These are phyloP conservation scores for Amaranthus palmeri DNA, from an alignment of 148 eudicot genomes.

Conservation along the genomic window DNA sequence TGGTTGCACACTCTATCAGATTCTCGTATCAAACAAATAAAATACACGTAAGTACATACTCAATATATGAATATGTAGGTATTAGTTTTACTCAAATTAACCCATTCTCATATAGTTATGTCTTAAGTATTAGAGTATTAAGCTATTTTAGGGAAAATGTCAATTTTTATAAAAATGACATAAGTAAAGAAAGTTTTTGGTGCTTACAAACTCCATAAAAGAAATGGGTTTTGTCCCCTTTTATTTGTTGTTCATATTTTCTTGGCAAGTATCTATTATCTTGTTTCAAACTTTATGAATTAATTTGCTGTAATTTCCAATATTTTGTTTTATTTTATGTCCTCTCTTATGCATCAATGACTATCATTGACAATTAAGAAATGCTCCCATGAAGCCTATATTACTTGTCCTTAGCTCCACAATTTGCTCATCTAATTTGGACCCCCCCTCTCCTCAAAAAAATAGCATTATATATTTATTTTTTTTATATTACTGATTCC, in stretches of 20 bases:
- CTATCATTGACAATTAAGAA: slow-evolving; percentile 13
- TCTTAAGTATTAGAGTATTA: too few relatives aligned
- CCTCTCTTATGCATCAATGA: slow-evolving; percentile 5
- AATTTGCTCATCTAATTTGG: slow-evolving; percentile 9
- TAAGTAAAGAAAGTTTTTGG: neutral
- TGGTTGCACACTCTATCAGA: too few relatives aligned
- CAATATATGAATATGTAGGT: too few relatives aligned
- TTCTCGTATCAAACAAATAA: too few relatives aligned
- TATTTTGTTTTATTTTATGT: slow-evolving; percentile 14
- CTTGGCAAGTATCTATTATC: neutral
- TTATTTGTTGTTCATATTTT: neutral
- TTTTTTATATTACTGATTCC: neutral
- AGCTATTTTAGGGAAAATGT: too few relatives aligned
- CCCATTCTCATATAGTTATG: too few relatives aligned
- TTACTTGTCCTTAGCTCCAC: slow-evolving; percentile 13
- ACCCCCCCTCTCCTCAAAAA: slow-evolving; percentile 7
- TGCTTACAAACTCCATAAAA: slow-evolving; percentile 10
- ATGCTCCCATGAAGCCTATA: neutral
- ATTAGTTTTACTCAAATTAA: too few relatives aligned
- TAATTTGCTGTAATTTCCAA: slow-evolving; percentile 1
- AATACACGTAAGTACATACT: too few relatives aligned
- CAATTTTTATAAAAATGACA: neutral
- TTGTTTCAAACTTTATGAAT: slow-evolving; percentile 14
- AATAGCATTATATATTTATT: neutral
- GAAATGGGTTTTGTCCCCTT: neutral